Evolutionary conservation across 75 land plant genomes (phyloP), one percentile per base, ranked within the genome.

Genomic region (Pinus taeda): DNA sequence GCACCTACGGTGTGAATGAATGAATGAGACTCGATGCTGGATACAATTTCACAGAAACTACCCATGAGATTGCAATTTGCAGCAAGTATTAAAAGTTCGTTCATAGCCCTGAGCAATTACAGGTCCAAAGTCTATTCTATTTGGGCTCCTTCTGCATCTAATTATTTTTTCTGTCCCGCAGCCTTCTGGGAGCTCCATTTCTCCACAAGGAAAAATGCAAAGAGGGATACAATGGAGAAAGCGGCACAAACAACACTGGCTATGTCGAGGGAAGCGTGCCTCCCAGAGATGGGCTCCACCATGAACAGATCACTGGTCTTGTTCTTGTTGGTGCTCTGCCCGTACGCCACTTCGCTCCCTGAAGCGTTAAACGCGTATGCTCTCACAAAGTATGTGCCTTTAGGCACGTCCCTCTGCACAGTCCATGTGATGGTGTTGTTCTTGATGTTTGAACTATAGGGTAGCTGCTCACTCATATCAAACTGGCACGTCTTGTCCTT

Each of bases 351-450:
- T 77, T 90, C 77, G 0, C 57, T 26, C 12, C 75, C 90, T 30
- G 30, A 36, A 3, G 80, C 66, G 65, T 91, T 76, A n/a, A 80
- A 49, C 5, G 80, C 98, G 75, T 95, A 95, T 18, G 86, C 96
- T 22, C 98, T 71, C 29, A 93, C 79, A 75, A 90, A 95, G 92
- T 90, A 95, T 6, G 77, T 76, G 15, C 92, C 98, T 8, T 80
- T 71, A n/a, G 98, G 95, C 20, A 89, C 72, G 76, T 84, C 83
- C 30, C 77, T 81, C 78, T 75, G 37, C 4, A 95, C 70, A 21
- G 49, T 59, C 88, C 83, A 90, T 17, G 79, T 37, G 71, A 36
- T 71, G 59, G 57, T 61, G 39, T 20, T 65, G 83, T 63, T 49
- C 55, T 8, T 49, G 55, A 49, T 65, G 1, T 78, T 9, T 8